Conservation (phyloP, 148 eudicot genomes). For the Fallopia convolvulus region DNA sequence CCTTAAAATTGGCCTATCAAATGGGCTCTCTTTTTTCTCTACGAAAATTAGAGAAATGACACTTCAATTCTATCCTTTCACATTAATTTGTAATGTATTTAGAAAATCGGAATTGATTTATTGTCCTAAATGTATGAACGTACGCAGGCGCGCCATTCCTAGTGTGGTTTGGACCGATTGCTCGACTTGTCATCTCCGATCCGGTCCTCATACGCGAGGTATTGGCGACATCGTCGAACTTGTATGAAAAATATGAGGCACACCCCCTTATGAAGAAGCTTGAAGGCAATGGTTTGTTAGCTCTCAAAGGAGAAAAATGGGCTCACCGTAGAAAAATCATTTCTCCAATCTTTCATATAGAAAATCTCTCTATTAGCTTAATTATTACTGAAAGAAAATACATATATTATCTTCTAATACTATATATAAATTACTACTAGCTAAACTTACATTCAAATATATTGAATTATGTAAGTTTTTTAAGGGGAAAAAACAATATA, state of each 20-base stretch:
- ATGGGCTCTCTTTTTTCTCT: no score
- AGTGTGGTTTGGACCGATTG: conserved; percentile 67
- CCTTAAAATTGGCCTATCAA: no score
- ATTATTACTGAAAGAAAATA: no score
- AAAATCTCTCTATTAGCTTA: conserved; percentile 19
- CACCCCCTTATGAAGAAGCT: conserved; percentile 57
- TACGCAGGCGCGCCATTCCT: conserved; percentile 44
- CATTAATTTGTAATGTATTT: background rate
- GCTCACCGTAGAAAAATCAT: conserved; percentile 67
- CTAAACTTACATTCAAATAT: no score
- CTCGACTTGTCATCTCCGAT: conserved; percentile 50
- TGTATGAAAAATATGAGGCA: conserved; percentile 55
- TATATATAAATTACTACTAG: no score
- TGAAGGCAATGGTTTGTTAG: conserved; percentile 64
- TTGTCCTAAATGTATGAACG: background rate
- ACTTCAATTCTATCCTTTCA: background rate
- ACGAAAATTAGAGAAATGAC: no score
- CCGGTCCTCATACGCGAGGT: conserved; percentile 56
- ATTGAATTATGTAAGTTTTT: no score
- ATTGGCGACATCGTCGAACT: conserved; percentile 29
- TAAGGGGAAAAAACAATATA: no score
- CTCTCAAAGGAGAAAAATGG: conserved; percentile 64
- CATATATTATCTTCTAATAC: no score
- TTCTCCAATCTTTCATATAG: conserved; percentile 57
- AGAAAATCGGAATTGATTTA: background rate